phyloP scores from a whole-genome alignment of 1,139 yeast genomes.

The Sugiyamaella pinicola region DNA sequence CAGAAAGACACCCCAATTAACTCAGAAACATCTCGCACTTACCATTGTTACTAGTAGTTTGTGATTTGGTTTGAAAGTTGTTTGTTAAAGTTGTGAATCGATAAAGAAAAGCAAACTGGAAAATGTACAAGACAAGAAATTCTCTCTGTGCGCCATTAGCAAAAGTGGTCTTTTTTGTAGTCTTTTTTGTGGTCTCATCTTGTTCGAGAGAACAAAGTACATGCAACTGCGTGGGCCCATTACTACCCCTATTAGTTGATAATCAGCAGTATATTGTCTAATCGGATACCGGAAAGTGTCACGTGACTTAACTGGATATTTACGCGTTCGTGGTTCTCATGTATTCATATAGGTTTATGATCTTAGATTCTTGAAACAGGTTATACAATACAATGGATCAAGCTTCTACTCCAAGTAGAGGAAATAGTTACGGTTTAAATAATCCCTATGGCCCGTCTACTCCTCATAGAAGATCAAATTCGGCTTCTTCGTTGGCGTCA shows the following conservation, averaged over 20 bases:
- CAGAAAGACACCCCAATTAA: neutral
- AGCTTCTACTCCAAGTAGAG: neutral
- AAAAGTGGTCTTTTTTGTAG: neutral
- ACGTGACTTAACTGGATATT: neutral
- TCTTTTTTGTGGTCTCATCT: neutral
- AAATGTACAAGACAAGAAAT: neutral
- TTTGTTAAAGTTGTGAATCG: too few species aligned
- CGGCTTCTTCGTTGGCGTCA: conserved; percentile 33
- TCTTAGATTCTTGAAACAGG: too few species aligned
- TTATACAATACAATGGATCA: conserved; percentile 7
- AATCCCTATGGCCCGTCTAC: conserved; percentile 26
- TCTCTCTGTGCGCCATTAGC: neutral
- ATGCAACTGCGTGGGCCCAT: neutral
- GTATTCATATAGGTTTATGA: neutral
- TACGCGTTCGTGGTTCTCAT: neutral
- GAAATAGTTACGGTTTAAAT: conserved; percentile 1
- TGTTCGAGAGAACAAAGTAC: neutral
- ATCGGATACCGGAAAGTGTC: too few species aligned
- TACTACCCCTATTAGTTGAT: neutral
- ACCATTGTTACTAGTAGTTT: neutral
- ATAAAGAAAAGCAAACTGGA: neutral
- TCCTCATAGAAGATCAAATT: conserved; percentile 35
- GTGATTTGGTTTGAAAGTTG: neutral
- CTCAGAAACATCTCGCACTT: neutral
- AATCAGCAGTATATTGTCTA: neutral